Evolutionary conservation across 805 yeast species (phyloP), one percentile per base, ranked within the genome.

Genomic region (Kodamaea leandrae): DNA sequence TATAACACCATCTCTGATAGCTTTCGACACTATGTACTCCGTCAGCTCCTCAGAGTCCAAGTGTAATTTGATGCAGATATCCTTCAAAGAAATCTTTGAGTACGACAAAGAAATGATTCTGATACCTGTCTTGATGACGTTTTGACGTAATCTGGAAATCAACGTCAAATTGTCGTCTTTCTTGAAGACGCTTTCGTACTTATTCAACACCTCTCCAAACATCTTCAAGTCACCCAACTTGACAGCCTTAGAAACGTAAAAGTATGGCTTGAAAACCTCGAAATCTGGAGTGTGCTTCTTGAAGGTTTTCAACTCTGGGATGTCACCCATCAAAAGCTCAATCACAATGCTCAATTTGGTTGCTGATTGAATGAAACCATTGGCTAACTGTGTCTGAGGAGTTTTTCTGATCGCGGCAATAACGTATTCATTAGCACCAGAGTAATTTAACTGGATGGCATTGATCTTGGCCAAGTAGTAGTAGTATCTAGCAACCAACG

Each of bases 101-200:
- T 93, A 93, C 5, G 96, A 82, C 54, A 93, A 71, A 9, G 96
- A 86, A 57, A 93, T 87, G 55, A 87, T 85, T 63, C 98, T 79
- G 46, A 93, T 88, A 57, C 99, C 99, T 1, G 99, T 90, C 68
- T 91, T 93, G 66, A 93, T 93, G 47, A 93, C 99, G 61, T 91
- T 93, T 59, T 95, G 96, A 61, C 97, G 85, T 58, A 93, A 74
- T 56, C 98, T 80, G 34, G 88, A 75, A 33, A 93, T 93, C 53
- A 93, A 74, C 28, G 87, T 86, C 60, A 81, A 86, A 52, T 83
- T 86, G 37, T 83, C 87, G 63, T 93, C 99, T 44, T 69, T 75
- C 55, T 80, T 74, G 51, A 90, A 80, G 26, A 63, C 68, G 1
- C 64, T 64, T 49, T 82, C 86, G 58, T 82, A 82, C 52, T 77